Base-by-base conservation (phyloP, 2,329 filamentous ascomycete species). In the Geoglossum cookeanum region DNA sequence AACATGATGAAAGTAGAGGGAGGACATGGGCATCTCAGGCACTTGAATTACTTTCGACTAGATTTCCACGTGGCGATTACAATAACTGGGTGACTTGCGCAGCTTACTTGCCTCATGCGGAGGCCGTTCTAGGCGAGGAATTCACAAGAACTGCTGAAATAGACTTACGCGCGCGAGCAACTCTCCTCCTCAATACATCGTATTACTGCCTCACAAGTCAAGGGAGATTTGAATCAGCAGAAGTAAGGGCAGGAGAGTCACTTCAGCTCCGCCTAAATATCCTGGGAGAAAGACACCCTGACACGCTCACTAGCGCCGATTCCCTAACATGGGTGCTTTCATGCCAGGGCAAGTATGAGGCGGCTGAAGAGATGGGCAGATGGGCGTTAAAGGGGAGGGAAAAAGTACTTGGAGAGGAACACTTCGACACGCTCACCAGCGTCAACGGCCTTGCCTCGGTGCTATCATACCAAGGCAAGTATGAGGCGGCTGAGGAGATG, bases 221-320 rank as follows among this genome's bases (percentile, higher is more conserved):
- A 37, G 22, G 52, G 32, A 15, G 32, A 37, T 32, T 4, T 8
- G 7, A 33, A 33, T 3, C 32, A 30, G 52, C 52, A 22, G 4
- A 55, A 4, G n/a, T n/a, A 22, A 55, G n/a, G n/a, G 2, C 3
- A 30, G 4, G 6, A 8, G 22, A 35, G 13, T 15, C 52, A n/a
- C 32, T 55, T 2, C n/a, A 30, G 3, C 27, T 64, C 8, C 58
- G 47, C 30, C 57, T 1, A 22, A 49, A 42, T 15, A 5, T 53
- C 4, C 1, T 56, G 9, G 55, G 37, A 3, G 3, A 27, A 13
- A 33, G 54, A n/a, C 32, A 48, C 30, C 11, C 39, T n/a, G 2
- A 56, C n/a, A 56, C 55, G 5, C 55, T 56, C 4, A 22, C 6
- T n/a, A 53, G 35, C 35, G 56, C 45, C 32, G 22, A 1, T 8